Evolutionary conservation across 2,329 filamentous ascomycete genomes (phyloP).

Genomic region (Zalaria obscura): DNA sequence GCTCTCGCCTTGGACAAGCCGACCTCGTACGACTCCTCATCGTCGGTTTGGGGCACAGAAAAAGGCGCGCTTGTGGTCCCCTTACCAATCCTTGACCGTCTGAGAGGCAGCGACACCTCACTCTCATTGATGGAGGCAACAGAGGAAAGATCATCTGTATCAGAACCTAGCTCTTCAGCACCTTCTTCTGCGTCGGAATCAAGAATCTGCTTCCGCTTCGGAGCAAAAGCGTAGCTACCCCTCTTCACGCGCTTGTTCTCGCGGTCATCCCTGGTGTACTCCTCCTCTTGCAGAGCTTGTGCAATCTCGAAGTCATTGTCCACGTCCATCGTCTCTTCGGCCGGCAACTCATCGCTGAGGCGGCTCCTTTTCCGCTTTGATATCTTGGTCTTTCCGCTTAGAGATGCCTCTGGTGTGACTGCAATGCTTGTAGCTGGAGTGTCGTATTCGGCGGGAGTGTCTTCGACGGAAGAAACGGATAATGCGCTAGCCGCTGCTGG

Average conservation of each 20-base stretch:
- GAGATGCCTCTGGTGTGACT: conserved; percentile 37
- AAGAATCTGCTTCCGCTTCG: conserved; percentile 5
- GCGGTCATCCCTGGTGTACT: conserved; percentile 13
- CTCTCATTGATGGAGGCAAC: conserved; percentile 9
- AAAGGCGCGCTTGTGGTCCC: conserved; percentile 4
- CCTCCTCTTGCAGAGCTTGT: conserved; percentile 19
- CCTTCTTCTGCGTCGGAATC: conserved; percentile 13
- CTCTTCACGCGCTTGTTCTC: conserved; percentile 14
- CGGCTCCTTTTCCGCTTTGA: conserved; percentile 18
- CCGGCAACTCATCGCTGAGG: conserved; percentile 11
- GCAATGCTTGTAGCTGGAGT: conserved; percentile 48
- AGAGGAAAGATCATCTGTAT: conserved; percentile 14
- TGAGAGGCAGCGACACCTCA: conserved; percentile 4
- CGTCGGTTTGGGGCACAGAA: conserved; percentile 13
- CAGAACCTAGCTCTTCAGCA: conserved; percentile 1
- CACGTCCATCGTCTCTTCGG: conserved; percentile 11
- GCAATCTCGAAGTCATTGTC: conserved; percentile 17
- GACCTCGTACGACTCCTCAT: conserved; percentile 10
- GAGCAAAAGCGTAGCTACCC: not conserved
- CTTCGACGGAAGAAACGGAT: conserved; percentile 18
- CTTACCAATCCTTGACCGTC: conserved; percentile 1
- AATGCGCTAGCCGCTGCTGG: conserved; percentile 2
- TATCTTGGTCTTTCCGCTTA: conserved; percentile 13
- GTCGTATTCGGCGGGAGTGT: conserved; percentile 35
- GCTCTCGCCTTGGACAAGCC: conserved; percentile 5